Percentiles rank a stretch among this genome's conserved stretches.
These are phyloP conservation scores for Crithidia expoeki DNA, from an alignment of 208 protist genomes.

Conservation along the genomic window DNA sequence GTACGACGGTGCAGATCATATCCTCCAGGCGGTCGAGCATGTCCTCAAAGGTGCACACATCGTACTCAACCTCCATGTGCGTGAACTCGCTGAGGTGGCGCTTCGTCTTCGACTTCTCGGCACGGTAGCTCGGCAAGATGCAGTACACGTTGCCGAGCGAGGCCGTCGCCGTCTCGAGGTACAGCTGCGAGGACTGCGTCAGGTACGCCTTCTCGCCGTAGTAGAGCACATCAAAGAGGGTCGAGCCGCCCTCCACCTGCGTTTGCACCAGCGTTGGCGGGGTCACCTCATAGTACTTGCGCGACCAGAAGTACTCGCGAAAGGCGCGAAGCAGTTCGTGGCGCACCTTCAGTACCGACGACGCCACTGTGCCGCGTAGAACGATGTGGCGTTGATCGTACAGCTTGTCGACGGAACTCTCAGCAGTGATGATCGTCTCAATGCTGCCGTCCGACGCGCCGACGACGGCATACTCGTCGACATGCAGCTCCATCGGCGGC, in stretches of 20 bases:
- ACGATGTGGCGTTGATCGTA: constrained; percentile 97
- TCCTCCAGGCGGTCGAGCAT: constrained; percentile 95
- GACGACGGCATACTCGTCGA: constrained; percentile 88
- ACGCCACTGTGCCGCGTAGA: constrained; percentile 89
- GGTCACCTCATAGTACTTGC: constrained; percentile 94
- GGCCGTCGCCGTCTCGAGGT: constrained; percentile 97
- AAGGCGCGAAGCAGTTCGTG: constrained; percentile 92
- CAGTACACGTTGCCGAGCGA: constrained; percentile 97
- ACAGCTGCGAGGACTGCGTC: constrained; percentile 99
- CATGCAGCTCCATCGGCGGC: constrained; percentile 86
- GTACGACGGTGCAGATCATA: constrained; percentile 90
- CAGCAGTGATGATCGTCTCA: constrained; percentile 90
- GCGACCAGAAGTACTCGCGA: constrained; percentile 95
- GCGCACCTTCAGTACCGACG: constrained; percentile 92
- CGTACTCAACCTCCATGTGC: constrained; percentile 98
- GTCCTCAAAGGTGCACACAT: constrained; percentile 97
- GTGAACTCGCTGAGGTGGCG: constrained; percentile 99
- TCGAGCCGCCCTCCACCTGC: constrained; percentile 97
- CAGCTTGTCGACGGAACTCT: constrained; percentile 92
- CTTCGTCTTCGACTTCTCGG: constrained; percentile 98
- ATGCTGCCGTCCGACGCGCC: constrained; percentile 82
- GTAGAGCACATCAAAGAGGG: constrained; percentile 98
- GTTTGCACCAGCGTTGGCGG: constrained; percentile 98
- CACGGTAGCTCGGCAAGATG: constrained; percentile 96
- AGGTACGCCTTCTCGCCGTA: constrained; percentile 98